These are phyloP conservation scores for Paramecium primaurelia DNA, from an alignment of 73 alveolate species.

Conservation along the genomic window DNA sequence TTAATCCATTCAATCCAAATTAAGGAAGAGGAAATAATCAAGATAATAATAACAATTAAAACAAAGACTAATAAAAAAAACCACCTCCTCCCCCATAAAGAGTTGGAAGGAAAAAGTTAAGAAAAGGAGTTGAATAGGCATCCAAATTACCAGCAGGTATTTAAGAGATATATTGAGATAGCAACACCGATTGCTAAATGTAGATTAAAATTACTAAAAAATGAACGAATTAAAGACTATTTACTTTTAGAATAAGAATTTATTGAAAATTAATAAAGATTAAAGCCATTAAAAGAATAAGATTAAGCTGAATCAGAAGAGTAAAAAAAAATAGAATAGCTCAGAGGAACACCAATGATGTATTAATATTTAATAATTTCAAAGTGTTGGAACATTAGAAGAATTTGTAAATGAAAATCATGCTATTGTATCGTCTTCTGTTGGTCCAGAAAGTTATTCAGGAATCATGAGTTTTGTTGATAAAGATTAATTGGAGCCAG, in stretches of 20 bases:
- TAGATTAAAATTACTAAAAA: slow-evolving; percentile 83
- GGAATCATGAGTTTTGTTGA: slow-evolving; percentile 96
- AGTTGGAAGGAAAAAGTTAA: slow-evolving; percentile 79
- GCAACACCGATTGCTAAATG: slow-evolving; percentile 91
- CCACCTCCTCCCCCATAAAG: slow-evolving; percentile 73
- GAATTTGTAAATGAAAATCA: slow-evolving; percentile 95
- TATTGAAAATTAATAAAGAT: slow-evolving; percentile 90
- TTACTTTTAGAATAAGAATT: slow-evolving; percentile 95
- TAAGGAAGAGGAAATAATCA: neutral
- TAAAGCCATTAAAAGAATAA: slow-evolving; percentile 74
- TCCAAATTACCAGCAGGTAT: slow-evolving; percentile 73
- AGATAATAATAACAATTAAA: neutral
- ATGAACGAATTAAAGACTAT: slow-evolving; percentile 90
- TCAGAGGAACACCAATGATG: slow-evolving; percentile 97
- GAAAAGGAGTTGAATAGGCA: slow-evolving; percentile 74
- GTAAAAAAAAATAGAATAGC: slow-evolving; percentile 88
- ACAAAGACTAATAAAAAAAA: neutral
- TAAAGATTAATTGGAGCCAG: slow-evolving; percentile 98
- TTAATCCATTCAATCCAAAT: neutral
- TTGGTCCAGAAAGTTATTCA: slow-evolving; percentile 97
- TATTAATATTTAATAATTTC: neutral
- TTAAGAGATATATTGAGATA: slow-evolving; percentile 6
- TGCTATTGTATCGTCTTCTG: slow-evolving; percentile 93
- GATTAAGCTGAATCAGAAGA: slow-evolving; percentile 91
- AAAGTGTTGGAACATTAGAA: slow-evolving; percentile 92